phyloP scores from a whole-genome alignment of 345 rosid species.

The Raphanus raphanistrum region DNA sequence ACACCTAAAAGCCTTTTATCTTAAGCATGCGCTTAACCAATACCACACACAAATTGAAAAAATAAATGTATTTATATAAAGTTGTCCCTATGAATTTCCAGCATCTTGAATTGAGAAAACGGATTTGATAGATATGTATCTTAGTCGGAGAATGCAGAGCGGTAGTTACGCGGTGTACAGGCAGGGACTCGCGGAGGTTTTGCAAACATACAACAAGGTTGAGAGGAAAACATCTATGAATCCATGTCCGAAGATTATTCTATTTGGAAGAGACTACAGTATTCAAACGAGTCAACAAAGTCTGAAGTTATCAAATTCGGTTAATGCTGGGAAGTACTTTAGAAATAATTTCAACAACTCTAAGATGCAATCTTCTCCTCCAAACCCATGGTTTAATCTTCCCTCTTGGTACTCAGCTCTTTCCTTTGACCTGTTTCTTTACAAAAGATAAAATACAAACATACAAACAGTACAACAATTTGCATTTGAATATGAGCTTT shows the following conservation, averaged over 20 bases:
- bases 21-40: constrained; percentile 36
- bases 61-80: not conserved
- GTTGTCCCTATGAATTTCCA: not conserved
- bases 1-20: constrained; percentile 29
- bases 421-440: not conserved
- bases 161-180: constrained; percentile 21
- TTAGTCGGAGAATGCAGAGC: constrained; percentile 25
- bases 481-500: not conserved
- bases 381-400: constrained; percentile 35
- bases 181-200: constrained; percentile 25
- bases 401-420: constrained; percentile 41
- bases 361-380: constrained; percentile 30
- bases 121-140: constrained; percentile 17
- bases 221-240: constrained; percentile 17
- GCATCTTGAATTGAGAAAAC: not conserved
- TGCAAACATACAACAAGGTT: constrained; percentile 28
- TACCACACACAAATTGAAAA: constrained; percentile 14
- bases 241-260: constrained; percentile 22
- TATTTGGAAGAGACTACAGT: constrained; percentile 24
- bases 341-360: constrained; percentile 10
- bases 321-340: constrained; percentile 20
- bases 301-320: constrained; percentile 19
- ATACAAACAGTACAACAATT: not conserved
- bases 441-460: not conserved
- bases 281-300: constrained; percentile 16